phyloP scores from a whole-genome alignment of 1,139 yeast genomes.

The Candida sp. region DNA sequence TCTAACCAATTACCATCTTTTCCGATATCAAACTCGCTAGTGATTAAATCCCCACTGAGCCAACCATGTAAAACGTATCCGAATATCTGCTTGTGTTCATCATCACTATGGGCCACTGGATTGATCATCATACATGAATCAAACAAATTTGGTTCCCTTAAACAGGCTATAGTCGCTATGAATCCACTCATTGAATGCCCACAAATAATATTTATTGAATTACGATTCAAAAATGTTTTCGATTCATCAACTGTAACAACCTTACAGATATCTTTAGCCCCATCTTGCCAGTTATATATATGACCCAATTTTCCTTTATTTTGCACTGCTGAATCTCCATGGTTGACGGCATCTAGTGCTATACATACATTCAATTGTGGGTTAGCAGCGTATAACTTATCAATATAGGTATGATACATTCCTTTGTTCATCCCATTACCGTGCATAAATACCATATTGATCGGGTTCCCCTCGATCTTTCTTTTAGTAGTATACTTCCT shows the following conservation, averaged over 20 bases:
- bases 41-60: not conserved
- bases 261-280: slow-evolving; percentile 52
- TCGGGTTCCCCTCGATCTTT: slow-evolving; percentile 11
- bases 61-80: not conserved
- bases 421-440: slow-evolving; percentile 72
- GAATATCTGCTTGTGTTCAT: not conserved
- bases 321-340: slow-evolving; percentile 61
- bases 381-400: slow-evolving; percentile 26
- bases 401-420: slow-evolving; percentile 59
- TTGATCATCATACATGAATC: slow-evolving; percentile 57
- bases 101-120: slow-evolving; percentile 42
- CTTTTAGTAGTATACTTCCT: slow-evolving; percentile 25
- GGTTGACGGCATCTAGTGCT: slow-evolving; percentile 55
- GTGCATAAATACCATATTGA: slow-evolving; percentile 60
- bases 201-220: slow-evolving; percentile 43
- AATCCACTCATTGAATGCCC: slow-evolving; percentile 82
- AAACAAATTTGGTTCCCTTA: slow-evolving; percentile 51
- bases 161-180: slow-evolving; percentile 45
- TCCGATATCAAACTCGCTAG: slow-evolving; percentile 16
- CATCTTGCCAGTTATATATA: slow-evolving; percentile 59
- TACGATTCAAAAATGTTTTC: slow-evolving; percentile 14
- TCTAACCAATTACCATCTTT: slow-evolving; percentile 17
- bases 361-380: slow-evolving; percentile 31
- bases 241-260: slow-evolving; percentile 40
- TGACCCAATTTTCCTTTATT: slow-evolving; percentile 55